These are phyloP conservation scores for Suillus alpinus DNA, from an alignment of 768 basidiomycete genomes.

Conservation along the genomic window DNA sequence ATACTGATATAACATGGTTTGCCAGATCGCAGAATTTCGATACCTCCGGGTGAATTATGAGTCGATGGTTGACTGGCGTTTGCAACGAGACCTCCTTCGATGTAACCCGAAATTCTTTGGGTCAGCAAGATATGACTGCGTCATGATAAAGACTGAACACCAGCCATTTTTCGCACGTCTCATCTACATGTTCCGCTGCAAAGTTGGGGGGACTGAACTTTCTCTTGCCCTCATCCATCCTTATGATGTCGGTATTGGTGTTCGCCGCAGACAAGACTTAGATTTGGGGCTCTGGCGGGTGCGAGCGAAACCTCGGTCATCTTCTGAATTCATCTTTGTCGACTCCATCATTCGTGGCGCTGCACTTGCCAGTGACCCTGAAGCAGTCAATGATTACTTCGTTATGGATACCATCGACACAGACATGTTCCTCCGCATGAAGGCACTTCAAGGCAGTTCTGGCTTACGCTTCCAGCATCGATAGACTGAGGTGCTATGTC, in stretches of 20 bases:
- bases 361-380: neutral
- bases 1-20: too few species aligned
- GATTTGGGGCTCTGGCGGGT: neutral
- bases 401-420: neutral
- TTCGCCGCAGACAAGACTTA: neutral
- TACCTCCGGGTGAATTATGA: too few species aligned
- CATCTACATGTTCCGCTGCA: neutral
- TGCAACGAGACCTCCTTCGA: too few species aligned
- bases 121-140: neutral
- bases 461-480: neutral
- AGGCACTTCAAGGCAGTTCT: neutral
- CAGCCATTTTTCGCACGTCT: neutral
- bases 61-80: too few species aligned
- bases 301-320: neutral
- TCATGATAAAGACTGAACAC: neutral
- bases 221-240: neutral
- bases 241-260: neutral
- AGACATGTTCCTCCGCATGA: neutral
- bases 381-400: neutral
- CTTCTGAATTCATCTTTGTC: neutral
- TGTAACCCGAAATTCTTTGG: neutral
- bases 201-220: neutral
- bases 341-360: neutral
- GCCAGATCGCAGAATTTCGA: too few species aligned
- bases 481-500: neutral